These are phyloP conservation scores for Coemansia sp. DNA, from an alignment of 192 early-diverging fungal species.

Conservation along the genomic window DNA sequence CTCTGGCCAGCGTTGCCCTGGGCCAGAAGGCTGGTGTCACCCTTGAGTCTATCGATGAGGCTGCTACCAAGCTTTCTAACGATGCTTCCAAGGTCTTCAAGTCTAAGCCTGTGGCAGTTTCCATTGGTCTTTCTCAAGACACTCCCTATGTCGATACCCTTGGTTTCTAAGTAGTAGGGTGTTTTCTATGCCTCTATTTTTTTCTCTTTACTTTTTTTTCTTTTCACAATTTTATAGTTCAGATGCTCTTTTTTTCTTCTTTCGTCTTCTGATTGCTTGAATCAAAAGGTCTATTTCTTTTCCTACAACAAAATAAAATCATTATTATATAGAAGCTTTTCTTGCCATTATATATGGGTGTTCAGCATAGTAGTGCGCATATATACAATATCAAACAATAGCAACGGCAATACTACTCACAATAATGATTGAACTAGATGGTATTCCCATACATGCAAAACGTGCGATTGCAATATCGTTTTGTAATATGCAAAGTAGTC, in stretches of 20 bases:
- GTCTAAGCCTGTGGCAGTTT: slow-evolving; percentile 44
- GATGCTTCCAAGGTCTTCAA: slow-evolving; percentile 29
- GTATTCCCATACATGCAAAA: no score
- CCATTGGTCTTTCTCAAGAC: slow-evolving; percentile 43
- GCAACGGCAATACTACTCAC: no score
- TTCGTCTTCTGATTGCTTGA: no score
- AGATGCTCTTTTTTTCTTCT: not conserved
- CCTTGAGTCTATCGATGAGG: slow-evolving; percentile 28
- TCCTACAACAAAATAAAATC: no score
- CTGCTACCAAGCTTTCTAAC: slow-evolving; percentile 17
- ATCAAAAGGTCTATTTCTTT: no score
- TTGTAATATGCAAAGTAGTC: no score
- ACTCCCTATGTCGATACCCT: slow-evolving; percentile 56
- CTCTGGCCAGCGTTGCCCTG: slow-evolving; percentile 24
- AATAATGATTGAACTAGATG: no score
- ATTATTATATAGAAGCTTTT: no score
- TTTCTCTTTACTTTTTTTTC: not conserved
- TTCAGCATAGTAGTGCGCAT: no score
- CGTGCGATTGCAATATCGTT: no score
- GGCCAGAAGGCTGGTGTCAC: slow-evolving; percentile 21
- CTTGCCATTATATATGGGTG: no score
- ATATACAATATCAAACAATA: no score
- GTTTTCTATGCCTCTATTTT: not conserved
- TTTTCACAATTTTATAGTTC: not conserved
- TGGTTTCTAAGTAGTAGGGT: slow-evolving; percentile 30